A percentile compares a stretch with the other conserved stretches of the same genome.
Conservation (phyloP, 2,329 filamentous ascomycete genomes). For the Bretziella fagacearum region DNA sequence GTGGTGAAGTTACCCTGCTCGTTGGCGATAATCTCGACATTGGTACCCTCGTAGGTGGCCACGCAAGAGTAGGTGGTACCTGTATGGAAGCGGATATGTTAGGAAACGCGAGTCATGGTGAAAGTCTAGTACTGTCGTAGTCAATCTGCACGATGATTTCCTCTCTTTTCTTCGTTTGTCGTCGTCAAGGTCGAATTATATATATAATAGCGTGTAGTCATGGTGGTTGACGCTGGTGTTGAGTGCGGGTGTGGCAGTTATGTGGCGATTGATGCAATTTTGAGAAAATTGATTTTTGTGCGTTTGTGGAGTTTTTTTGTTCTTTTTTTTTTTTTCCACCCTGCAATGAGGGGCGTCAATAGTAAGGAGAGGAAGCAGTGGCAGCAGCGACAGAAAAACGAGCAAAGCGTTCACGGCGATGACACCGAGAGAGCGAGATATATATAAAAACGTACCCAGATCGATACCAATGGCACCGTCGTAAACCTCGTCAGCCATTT, state of each 20-base stretch:
- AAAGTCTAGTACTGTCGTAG: not conserved
- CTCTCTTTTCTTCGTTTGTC: not conserved
- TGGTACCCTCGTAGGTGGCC: constrained; percentile 97
- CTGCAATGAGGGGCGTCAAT: not conserved
- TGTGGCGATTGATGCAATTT: constrained; percentile 3
- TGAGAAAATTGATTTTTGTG: constrained; percentile 9
- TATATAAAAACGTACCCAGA: constrained; percentile 53
- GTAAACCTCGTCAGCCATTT: constrained; percentile 94
- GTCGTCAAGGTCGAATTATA: no score
- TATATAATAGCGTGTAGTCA: no score
- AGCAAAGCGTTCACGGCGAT: constrained; percentile 12
- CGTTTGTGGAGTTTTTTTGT: not conserved
- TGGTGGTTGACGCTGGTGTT: not conserved
- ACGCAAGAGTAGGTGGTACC: constrained; percentile 99
- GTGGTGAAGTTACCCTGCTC: constrained; percentile 99
- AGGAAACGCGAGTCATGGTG: not conserved
- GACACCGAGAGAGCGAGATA: constrained; percentile 5
- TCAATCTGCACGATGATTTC: not conserved
- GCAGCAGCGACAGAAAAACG: constrained; percentile 10
- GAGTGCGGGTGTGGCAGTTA: not conserved
- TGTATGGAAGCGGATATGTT: constrained; percentile 23
- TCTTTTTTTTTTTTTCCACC: no score
- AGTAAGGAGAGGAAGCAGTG: not conserved
- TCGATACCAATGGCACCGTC: constrained; percentile 99
- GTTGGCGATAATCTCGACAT: constrained; percentile 99